Percentiles rank a stretch among this genome's conserved stretches.
These are phyloP conservation scores for Phytophthora sp. DNA, from an alignment of 352 stramenopile species.

Conservation along the genomic window DNA sequence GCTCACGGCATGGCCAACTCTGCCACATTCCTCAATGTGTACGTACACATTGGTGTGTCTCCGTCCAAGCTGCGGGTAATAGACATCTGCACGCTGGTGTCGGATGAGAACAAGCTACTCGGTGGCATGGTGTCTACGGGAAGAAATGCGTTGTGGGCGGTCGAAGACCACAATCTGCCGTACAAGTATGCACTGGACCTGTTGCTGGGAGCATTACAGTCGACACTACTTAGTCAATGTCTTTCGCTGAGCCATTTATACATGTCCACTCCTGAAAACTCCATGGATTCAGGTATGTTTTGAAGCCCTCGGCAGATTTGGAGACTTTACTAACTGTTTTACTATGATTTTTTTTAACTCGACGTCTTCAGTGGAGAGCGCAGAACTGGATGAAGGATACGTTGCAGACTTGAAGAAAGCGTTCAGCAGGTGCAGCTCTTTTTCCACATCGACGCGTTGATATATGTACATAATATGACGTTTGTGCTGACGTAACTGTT, in stretches of 20 bases:
- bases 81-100: conserved; percentile 69
- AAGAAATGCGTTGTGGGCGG: conserved; percentile 40
- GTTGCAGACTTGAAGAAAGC: conserved; percentile 62
- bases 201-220: conserved; percentile 71
- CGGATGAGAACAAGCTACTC: conserved; percentile 70
- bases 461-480: neutral
- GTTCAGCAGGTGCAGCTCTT: conserved; percentile 37
- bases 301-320: neutral
- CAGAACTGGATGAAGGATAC: conserved; percentile 77
- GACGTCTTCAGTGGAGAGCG: conserved; percentile 35
- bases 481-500: conserved; percentile 10
- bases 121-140: conserved; percentile 56
- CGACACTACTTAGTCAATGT: conserved; percentile 70
- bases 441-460: neutral
- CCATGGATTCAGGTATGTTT: conserved; percentile 52
- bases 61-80: conserved; percentile 80
- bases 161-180: conserved; percentile 45
- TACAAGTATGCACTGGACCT: conserved; percentile 67
- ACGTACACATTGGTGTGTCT: conserved; percentile 72
- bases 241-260: conserved; percentile 75
- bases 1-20: conserved; percentile 71
- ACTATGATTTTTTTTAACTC: neutral
- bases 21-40: conserved; percentile 78
- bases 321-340: neutral
- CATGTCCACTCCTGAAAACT: conserved; percentile 81